A percentile compares a stretch with the other conserved stretches of the same genome.
Evolutionary conservation across 2,329 filamentous ascomycete genomes (phyloP).

Genomic region (Penicillium sp.): DNA sequence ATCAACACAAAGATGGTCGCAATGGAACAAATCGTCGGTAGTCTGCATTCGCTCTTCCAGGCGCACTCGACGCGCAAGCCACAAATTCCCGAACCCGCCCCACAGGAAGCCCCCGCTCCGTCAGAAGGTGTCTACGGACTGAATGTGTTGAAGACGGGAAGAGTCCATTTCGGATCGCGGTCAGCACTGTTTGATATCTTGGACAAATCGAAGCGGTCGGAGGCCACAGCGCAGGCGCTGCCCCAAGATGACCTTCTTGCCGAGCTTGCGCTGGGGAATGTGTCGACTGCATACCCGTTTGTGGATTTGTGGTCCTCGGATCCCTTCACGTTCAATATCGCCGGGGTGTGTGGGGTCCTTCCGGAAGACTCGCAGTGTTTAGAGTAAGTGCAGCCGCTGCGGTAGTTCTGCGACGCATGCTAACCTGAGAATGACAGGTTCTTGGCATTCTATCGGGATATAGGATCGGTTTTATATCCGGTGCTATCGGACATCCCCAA

Average conservation of each 20-base stretch:
- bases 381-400: slow-evolving; percentile 20
- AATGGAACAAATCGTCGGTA: slow-evolving; percentile 36
- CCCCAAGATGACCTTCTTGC: slow-evolving; percentile 57
- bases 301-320: slow-evolving; percentile 62
- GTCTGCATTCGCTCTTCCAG: slow-evolving; percentile 32
- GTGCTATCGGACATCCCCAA: slow-evolving; percentile 51
- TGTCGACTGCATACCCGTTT: slow-evolving; percentile 59
- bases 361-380: slow-evolving; percentile 53
- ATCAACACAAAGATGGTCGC: slow-evolving; percentile 35
- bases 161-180: slow-evolving; percentile 55
- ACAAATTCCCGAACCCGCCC: slow-evolving; percentile 13
- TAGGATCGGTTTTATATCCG: slow-evolving; percentile 56
- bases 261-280: slow-evolving; percentile 58
- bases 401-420: slow-evolving; percentile 2
- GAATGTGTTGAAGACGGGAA: slow-evolving; percentile 46
- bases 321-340: slow-evolving; percentile 52
- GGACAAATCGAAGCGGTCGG: slow-evolving; percentile 43
- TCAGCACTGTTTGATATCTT: slow-evolving; percentile 57
- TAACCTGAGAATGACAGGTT: slow-evolving; percentile 37
- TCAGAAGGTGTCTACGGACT: slow-evolving; percentile 30
- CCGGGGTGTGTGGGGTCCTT: slow-evolving; percentile 54
- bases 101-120: slow-evolving; percentile 19
- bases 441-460: slow-evolving; percentile 53
- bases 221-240: slow-evolving; percentile 47
- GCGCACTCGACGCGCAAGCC: slow-evolving; percentile 24